Base-by-base conservation (phyloP, 495 filamentous ascomycete genomes). In the Neurospora tetrasperma region DNA sequence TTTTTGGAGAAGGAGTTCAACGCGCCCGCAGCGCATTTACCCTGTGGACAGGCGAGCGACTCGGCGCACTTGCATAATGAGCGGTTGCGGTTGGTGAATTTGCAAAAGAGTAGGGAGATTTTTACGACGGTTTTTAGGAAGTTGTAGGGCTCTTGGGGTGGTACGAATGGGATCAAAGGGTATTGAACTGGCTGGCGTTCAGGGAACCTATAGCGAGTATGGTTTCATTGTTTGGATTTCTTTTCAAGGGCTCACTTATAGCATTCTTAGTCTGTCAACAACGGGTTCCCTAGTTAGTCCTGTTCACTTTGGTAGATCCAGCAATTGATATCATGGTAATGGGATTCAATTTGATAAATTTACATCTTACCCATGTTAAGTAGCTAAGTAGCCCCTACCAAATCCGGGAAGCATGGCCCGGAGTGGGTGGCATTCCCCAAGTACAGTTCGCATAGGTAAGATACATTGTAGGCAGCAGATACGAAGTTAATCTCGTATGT, bases 1-100 rank as follows among this genome's bases (percentile, higher is more conserved):
- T 98, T 98, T 80, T 80, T 99, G 68, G 96, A 99, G 80, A 96
- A 97, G 82, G 94, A 97, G 77, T 98, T 98, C 78, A 87, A 87
- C 2, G 96, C 96, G 0, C 94, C 94, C 0, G 96, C 96, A 0
- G 96, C 96, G 0, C 95, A 98, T 81, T 79, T 99, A 48, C 96
- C 96, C 0, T 97, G 94, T 78, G 96, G 96, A 2, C 96, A 98
- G 80, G 94, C 94, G 54, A 98, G 94, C 78, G 96, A 99, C 79
- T 88, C 89, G 70, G 96, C 94, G 38, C 96, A 99, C 89, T 82
- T 99, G 82, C 93, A 96, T 76, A 98, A 98, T 79, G 96, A 99
- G 86, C 84, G 96, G 71, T 81, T 98, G 80, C 85, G 96, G 46
- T 84, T 98, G 70, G 82, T 91, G 77, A 99, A 99, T 80, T 79